Percentiles rank a stretch among this genome's conserved stretches.
Conservation (phyloP, 129 eudicot species). For the Tagetes erecta region DNA sequence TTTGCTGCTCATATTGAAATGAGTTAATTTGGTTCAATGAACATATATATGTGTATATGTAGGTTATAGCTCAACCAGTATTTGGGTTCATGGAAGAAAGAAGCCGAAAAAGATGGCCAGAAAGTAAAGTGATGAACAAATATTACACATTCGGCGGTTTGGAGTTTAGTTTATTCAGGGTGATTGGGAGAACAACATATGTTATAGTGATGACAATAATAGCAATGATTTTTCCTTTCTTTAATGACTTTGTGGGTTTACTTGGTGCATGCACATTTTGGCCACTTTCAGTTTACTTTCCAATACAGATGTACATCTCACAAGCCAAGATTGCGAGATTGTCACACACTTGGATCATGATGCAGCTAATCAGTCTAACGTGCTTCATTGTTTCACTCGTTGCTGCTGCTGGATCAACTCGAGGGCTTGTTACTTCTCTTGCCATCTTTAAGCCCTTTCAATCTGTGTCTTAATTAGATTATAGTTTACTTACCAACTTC, state of each 20-base stretch:
- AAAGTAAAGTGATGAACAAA: conserved; percentile 35
- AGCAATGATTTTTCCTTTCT: conserved; percentile 73
- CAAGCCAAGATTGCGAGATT: conserved; percentile 41
- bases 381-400: conserved; percentile 56
- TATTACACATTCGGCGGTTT: conserved; percentile 31
- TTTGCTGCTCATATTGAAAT: no score
- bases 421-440: background rate
- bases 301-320: conserved; percentile 65
- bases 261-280: conserved; percentile 70
- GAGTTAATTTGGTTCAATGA: no score
- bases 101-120: conserved; percentile 55
- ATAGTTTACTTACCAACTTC: background rate
- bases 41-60: background rate
- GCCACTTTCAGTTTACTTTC: conserved; percentile 81
- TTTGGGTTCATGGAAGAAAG: conserved; percentile 50
- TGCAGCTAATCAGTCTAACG: conserved; percentile 44
- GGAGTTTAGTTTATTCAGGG: conserved; percentile 45
- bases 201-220: conserved; percentile 49
- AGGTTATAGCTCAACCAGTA: conserved; percentile 49
- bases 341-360: conserved; percentile 51
- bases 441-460: background rate
- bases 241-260: conserved; percentile 69
- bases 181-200: conserved; percentile 61
- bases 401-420: background rate
- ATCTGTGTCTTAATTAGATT: conserved; percentile 3